A percentile compares a stretch with the other conserved stretches of the same genome.
Conservation (phyloP, 2,329 filamentous ascomycete species). For the Nannizziopsis barbatae region DNA sequence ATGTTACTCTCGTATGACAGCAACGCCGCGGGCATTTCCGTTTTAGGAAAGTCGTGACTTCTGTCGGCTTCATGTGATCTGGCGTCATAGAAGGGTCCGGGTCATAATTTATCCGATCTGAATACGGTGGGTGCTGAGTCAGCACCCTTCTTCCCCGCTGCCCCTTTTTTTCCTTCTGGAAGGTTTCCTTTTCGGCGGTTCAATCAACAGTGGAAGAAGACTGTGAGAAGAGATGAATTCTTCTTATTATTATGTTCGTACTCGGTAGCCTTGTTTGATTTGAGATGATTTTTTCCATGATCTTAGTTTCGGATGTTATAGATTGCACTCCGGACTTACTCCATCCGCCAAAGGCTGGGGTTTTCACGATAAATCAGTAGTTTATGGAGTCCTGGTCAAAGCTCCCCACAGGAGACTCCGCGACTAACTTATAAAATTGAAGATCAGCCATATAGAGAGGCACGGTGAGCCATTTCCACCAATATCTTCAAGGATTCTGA, state of each 20-base stretch:
- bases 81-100: background rate
- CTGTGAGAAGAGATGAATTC: background rate
- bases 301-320: too few relatives aligned
- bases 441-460: too few relatives aligned
- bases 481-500: too few relatives aligned
- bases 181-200: background rate
- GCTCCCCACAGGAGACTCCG: too few relatives aligned
- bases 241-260: background rate
- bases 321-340: too few relatives aligned
- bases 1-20: background rate
- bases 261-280: background rate
- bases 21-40: background rate
- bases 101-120: background rate
- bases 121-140: background rate
- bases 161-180: background rate
- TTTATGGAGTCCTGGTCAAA: too few relatives aligned
- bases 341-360: too few relatives aligned
- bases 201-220: background rate
- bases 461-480: too few relatives aligned
- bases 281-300: too few relatives aligned
- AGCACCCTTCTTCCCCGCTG: background rate
- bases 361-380: too few relatives aligned
- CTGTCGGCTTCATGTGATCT: constrained; percentile 4
- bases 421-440: too few relatives aligned
- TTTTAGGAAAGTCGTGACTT: too few relatives aligned